A percentile compares a stretch with the other conserved stretches of the same genome.
Conservation (phyloP, 1,284 basidiomycete genomes). For the Rhodotorula sp. region DNA sequence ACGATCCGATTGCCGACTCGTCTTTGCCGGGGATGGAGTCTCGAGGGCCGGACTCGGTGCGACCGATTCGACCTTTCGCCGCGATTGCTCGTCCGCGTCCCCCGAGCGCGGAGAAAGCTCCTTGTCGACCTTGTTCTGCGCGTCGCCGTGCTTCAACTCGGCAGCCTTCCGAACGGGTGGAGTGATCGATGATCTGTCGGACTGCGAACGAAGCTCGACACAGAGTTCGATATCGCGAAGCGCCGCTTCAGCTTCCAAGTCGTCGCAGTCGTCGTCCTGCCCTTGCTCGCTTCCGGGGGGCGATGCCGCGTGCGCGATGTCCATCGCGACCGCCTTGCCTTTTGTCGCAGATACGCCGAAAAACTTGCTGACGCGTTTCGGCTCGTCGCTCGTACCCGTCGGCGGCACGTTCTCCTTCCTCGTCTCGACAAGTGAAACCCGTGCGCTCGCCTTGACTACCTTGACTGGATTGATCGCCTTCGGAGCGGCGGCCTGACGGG, state of each 20-base stretch:
- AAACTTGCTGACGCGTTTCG: conserved; percentile 50
- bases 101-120: neutral
- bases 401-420: conserved; percentile 1
- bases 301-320: neutral
- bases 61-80: neutral
- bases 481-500: conserved; percentile 7
- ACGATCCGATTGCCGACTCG: too few relatives aligned
- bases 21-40: neutral
- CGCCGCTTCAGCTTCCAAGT: conserved; percentile 12
- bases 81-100: neutral
- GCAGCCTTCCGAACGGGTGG: too few relatives aligned
- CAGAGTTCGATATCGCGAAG: conserved; percentile 25
- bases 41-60: neutral
- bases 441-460: neutral
- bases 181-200: neutral
- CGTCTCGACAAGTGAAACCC: conserved; percentile 5
- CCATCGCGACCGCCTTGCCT: conserved; percentile 3
- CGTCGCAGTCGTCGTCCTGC: neutral
- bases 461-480: conserved; percentile 18
- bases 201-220: neutral
- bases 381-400: conserved; percentile 44
- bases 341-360: conserved; percentile 56
- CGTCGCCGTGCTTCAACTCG: neutral
- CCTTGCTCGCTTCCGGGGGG: neutral
- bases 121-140: neutral